Evolutionary conservation across 2,329 filamentous ascomycete species (phyloP).

Genomic region (Diaporthe velutina): DNA sequence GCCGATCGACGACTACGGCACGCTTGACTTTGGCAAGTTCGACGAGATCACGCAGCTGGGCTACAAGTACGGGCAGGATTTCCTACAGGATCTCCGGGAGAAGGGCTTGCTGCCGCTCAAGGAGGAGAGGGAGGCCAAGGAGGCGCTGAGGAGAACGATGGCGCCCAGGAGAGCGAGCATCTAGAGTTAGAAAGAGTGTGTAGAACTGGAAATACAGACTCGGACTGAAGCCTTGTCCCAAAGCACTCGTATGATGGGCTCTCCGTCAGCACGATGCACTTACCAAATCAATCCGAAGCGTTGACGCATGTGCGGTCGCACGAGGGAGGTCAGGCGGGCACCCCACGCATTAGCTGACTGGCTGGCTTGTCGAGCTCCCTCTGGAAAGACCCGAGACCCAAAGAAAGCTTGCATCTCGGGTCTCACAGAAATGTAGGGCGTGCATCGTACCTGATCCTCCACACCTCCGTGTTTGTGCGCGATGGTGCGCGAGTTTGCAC

Average conservation of each 20-base stretch:
- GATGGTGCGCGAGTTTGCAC: background rate
- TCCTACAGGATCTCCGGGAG: slow-evolving; percentile 80
- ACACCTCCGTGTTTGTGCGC: background rate
- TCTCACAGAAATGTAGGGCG: background rate
- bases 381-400: slow-evolving; percentile 25
- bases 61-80: slow-evolving; percentile 87
- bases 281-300: background rate
- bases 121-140: slow-evolving; percentile 82
- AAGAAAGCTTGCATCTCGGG: slow-evolving; percentile 21
- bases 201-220: background rate
- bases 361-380: background rate
- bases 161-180: slow-evolving; percentile 85
- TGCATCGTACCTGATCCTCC: slow-evolving; percentile 30
- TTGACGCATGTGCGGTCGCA: slow-evolving; percentile 34
- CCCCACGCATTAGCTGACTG: slow-evolving; percentile 7
- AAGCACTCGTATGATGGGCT: too few species aligned
- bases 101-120: slow-evolving; percentile 80
- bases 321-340: slow-evolving; percentile 32
- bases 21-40: slow-evolving; percentile 96
- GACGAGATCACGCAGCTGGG: slow-evolving; percentile 96
- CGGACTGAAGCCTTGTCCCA: background rate
- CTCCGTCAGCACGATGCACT: background rate
- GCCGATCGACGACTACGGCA: slow-evolving; percentile 92
- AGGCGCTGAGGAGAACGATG: slow-evolving; percentile 81
- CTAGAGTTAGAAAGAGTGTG: slow-evolving; percentile 49